phyloP scores from a whole-genome alignment of 1,139 yeast species.

The Sugiyamaella paludigena region DNA sequence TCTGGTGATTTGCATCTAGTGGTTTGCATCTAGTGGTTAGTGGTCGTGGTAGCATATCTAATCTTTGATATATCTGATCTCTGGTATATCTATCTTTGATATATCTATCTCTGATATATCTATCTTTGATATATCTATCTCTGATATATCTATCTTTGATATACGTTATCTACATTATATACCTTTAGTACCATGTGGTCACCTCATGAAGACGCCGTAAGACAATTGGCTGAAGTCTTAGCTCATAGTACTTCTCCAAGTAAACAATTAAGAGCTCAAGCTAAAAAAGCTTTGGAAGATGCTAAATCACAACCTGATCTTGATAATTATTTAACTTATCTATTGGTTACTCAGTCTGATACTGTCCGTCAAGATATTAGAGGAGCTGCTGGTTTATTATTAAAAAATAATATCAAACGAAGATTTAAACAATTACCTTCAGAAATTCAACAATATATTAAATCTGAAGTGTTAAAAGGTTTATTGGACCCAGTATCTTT shows the following conservation, averaged over 20 bases:
- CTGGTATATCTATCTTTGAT: too few species aligned
- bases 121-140: too few species aligned
- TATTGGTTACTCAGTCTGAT: conserved; percentile 56
- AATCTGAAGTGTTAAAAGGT: conserved; percentile 66
- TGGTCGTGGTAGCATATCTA: too few species aligned
- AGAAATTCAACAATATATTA: conserved; percentile 52
- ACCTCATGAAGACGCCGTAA: conserved; percentile 59
- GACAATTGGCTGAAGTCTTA: conserved; percentile 62
- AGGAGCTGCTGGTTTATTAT: conserved; percentile 84
- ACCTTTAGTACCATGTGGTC: conserved; percentile 44
- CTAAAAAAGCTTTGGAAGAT: conserved; percentile 59
- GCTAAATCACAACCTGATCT: conserved; percentile 73
- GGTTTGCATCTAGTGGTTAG: too few species aligned
- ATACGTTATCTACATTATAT: too few species aligned
- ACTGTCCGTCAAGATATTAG: conserved; percentile 56
- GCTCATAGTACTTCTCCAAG: conserved; percentile 64
- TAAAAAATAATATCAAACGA: conserved; percentile 66
- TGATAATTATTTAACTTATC: conserved; percentile 70
- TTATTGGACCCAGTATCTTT: conserved; percentile 56
- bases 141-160: too few species aligned
- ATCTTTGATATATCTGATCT: too few species aligned
- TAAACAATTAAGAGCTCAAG: conserved; percentile 52
- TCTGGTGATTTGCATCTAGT: too few species aligned
- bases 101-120: too few species aligned
- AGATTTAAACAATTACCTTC: conserved; percentile 32